These are phyloP conservation scores for Chaetoceros tenuissimus DNA, from an alignment of 108 stramenopile species.

Conservation along the genomic window DNA sequence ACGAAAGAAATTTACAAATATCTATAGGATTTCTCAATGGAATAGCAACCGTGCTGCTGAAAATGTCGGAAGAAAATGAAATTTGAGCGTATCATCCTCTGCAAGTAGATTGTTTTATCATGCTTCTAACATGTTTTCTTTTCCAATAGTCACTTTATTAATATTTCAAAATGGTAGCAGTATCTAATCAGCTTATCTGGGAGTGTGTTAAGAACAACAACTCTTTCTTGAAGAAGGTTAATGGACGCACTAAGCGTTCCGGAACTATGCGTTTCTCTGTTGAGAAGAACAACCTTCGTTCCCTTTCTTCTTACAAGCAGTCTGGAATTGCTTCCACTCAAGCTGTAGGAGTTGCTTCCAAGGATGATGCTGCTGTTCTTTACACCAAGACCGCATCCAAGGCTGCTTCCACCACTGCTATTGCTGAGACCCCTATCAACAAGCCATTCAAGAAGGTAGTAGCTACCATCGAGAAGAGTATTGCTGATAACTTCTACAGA, in stretches of 20 bases:
- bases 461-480: slow-evolving; percentile 60
- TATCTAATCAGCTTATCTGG: slow-evolving; percentile 86
- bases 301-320: slow-evolving; percentile 85
- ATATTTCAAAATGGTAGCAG: slow-evolving; percentile 61
- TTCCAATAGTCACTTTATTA: too few relatives aligned
- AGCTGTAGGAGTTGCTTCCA: slow-evolving; percentile 60
- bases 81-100: too few relatives aligned
- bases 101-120: too few relatives aligned
- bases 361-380: slow-evolving; percentile 64
- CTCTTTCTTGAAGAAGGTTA: slow-evolving; percentile 87
- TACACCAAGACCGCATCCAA: slow-evolving; percentile 80
- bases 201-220: slow-evolving; percentile 79
- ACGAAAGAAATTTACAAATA: too few relatives aligned
- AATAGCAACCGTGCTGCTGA: too few relatives aligned
- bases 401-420: slow-evolving; percentile 49
- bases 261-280: slow-evolving; percentile 72
- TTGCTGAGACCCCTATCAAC: slow-evolving; percentile 71
- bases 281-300: slow-evolving; percentile 87
- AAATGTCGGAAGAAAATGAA: too few relatives aligned
- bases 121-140: too few relatives aligned
- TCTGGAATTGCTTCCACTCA: slow-evolving; percentile 89
- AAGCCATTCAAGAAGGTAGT: slow-evolving; percentile 82
- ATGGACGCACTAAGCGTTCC: slow-evolving; percentile 83
- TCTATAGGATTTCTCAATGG: too few relatives aligned
- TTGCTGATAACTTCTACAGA: slow-evolving; percentile 81